phyloP scores from a whole-genome alignment of 495 filamentous ascomycete species.

The Thermothielavioides terrestris region DNA sequence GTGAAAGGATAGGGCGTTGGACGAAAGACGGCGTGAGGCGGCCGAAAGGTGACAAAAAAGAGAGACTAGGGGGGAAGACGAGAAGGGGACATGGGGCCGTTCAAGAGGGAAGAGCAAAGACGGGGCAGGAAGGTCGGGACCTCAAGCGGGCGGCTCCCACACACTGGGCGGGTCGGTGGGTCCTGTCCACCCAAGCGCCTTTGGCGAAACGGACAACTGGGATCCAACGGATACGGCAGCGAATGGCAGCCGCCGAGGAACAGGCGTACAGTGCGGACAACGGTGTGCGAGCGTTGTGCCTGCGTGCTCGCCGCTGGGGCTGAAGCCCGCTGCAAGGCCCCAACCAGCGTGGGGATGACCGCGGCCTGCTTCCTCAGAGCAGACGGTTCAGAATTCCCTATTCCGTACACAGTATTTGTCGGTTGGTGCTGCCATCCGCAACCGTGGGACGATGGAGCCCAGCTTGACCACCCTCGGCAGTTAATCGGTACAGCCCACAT shows the following conservation, averaged over 20 bases:
- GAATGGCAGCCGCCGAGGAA: background rate
- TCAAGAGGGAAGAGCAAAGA: slow-evolving; percentile 28
- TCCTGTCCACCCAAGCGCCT: slow-evolving; percentile 7
- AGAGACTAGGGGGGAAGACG: slow-evolving; percentile 24
- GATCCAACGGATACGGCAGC: background rate
- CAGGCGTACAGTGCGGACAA: slow-evolving; percentile 2
- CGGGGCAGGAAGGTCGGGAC: slow-evolving; percentile 15
- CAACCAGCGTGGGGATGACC: too few species aligned
- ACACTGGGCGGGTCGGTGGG: slow-evolving; percentile 13
- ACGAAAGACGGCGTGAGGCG: slow-evolving; percentile 25
- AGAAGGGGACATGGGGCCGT: slow-evolving; percentile 27
- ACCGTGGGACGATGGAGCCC: too few species aligned
- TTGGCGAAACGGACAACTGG: background rate
- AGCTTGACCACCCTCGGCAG: too few species aligned
- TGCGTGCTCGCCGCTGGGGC: background rate
- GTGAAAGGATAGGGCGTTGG: slow-evolving; percentile 20
- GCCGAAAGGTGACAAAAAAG: slow-evolving; percentile 29
- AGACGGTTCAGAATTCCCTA: too few species aligned
- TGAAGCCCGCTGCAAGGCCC: too few species aligned
- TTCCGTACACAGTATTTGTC: too few species aligned
- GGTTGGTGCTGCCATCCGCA: too few species aligned
- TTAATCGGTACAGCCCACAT: background rate
- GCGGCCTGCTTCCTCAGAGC: too few species aligned
- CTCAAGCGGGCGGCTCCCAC: slow-evolving; percentile 14
- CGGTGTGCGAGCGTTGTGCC: background rate